Conservation (phyloP, 2,329 filamentous ascomycete species). For the Calonectria hongkongensis region DNA sequence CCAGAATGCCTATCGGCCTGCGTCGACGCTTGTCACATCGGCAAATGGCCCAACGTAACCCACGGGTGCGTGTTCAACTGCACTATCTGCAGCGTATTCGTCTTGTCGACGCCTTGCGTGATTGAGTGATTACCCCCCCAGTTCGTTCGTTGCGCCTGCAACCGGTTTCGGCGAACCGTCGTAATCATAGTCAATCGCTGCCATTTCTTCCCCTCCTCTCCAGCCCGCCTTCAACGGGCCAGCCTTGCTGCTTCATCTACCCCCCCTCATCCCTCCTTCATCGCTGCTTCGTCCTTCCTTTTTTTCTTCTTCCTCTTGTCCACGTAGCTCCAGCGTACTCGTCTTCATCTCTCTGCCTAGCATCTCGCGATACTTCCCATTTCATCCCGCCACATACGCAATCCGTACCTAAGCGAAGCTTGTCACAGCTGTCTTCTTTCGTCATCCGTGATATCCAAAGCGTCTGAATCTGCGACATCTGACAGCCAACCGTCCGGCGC, state of each 20-base stretch:
- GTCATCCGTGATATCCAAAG: constrained; percentile 11
- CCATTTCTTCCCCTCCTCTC: background rate
- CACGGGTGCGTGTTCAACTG: constrained; percentile 12
- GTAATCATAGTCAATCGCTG: constrained; percentile 23
- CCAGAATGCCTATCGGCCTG: constrained; percentile 9
- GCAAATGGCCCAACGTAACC: constrained; percentile 16
- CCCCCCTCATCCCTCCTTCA: constrained; percentile 3
- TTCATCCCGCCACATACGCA: constrained; percentile 13
- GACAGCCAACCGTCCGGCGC: background rate
- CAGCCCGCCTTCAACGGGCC: background rate
- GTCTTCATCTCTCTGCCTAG: background rate
- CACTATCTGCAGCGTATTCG: constrained; percentile 11
- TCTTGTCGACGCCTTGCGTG: constrained; percentile 18
- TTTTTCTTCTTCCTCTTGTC: background rate
- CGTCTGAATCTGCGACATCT: constrained; percentile 14
- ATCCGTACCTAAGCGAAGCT: constrained; percentile 20
- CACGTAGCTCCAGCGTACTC: background rate
- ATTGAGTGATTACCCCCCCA: constrained; percentile 15
- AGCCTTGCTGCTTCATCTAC: constrained; percentile 32
- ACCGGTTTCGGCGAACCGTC: constrained; percentile 30
- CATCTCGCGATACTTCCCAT: constrained; percentile 22
- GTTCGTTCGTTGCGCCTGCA: constrained; percentile 2
- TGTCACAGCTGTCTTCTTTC: background rate
- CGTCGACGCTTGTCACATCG: constrained; percentile 11
- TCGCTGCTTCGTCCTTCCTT: background rate